Conservation (phyloP, 1,284 basidiomycete genomes). For the Cryptococcus sp. region DNA sequence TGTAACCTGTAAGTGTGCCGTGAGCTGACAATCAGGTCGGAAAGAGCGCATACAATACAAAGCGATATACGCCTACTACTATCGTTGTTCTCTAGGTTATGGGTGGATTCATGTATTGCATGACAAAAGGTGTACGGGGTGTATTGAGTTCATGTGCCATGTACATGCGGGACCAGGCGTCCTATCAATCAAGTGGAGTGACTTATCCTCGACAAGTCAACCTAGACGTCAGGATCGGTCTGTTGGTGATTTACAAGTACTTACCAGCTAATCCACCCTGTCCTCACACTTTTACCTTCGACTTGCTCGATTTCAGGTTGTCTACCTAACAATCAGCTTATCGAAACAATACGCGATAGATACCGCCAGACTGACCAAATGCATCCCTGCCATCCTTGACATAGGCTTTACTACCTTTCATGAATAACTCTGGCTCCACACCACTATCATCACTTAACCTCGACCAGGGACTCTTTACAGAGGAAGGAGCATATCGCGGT, state of each 20-base stretch:
- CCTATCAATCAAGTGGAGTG: no score
- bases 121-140: background rate
- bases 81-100: slow-evolving; percentile 53
- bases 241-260: background rate
- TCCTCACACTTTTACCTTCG: background rate
- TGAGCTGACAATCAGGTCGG: slow-evolving; percentile 54
- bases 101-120: background rate
- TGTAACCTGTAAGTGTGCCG: background rate
- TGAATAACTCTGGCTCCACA: no score
- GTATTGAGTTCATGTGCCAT: no score
- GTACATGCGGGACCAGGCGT: no score
- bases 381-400: no score
- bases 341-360: no score
- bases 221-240: background rate
- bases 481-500: no score
- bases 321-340: background rate
- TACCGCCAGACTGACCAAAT: no score
- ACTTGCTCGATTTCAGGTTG: background rate
- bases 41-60: slow-evolving; percentile 80
- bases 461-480: no score
- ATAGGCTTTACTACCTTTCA: no score
- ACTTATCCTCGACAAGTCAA: background rate
- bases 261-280: background rate
- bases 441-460: no score
- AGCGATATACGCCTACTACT: slow-evolving; percentile 64